A percentile compares a stretch with the other conserved stretches of the same genome.
phyloP scores from a whole-genome alignment of 352 stramenopile genomes.

The Phytophthora nicotianae region DNA sequence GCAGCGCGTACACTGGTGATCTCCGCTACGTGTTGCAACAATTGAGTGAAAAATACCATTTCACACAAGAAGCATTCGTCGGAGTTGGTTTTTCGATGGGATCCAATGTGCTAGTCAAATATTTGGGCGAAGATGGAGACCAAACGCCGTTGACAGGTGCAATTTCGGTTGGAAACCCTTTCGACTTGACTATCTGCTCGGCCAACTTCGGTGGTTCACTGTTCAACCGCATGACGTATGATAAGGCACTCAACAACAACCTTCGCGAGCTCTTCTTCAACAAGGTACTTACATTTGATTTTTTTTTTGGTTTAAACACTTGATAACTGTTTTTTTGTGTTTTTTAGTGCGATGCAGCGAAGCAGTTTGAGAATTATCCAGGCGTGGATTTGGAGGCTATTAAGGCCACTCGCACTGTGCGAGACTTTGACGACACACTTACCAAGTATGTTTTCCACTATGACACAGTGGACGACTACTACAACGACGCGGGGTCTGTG shows the following conservation, averaged over 20 bases:
- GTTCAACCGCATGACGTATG: conserved; percentile 72
- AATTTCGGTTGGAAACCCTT: conserved; percentile 78
- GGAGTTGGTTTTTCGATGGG: conserved; percentile 79
- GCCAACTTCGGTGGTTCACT: conserved; percentile 50
- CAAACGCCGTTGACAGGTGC: conserved; percentile 49
- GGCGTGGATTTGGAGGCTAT: conserved; percentile 53
- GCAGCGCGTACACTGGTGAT: conserved; percentile 71
- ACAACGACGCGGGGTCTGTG: conserved; percentile 56
- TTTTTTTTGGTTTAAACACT: no score
- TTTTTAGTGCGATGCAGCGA: conserved; percentile 33
- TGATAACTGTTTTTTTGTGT: neutral
- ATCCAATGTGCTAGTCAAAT: conserved; percentile 83
- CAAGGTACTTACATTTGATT: conserved; percentile 28
- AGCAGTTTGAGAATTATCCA: conserved; percentile 53
- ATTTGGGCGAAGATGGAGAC: conserved; percentile 65
- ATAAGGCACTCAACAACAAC: conserved; percentile 60
- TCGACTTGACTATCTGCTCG: conserved; percentile 63
- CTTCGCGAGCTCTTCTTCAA: conserved; percentile 69
- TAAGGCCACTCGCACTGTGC: conserved; percentile 39
- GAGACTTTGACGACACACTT: conserved; percentile 69
- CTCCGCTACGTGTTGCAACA: conserved; percentile 55
- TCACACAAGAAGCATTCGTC: conserved; percentile 50
- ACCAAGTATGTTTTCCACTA: conserved; percentile 67
- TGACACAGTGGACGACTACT: conserved; percentile 63
- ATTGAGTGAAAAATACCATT: conserved; percentile 52